A percentile compares a stretch with the other conserved stretches of the same genome.
Conservation (phyloP, 768 basidiomycete genomes). For the Tricholoma sp. region DNA sequence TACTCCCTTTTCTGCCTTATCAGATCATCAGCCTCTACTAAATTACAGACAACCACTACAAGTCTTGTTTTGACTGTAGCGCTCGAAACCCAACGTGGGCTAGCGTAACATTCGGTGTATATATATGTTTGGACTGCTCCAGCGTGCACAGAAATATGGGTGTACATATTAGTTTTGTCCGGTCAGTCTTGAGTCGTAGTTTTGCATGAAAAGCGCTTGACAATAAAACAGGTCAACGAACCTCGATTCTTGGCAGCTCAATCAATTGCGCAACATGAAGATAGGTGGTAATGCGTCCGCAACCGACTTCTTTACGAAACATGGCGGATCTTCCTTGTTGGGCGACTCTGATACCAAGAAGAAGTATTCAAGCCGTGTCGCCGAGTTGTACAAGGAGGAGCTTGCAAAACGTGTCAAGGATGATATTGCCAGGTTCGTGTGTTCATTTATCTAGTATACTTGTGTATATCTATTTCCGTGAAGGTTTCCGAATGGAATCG, state of each 20-base stretch:
- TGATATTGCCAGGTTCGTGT: conserved; percentile 59
- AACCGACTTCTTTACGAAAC: conserved; percentile 83
- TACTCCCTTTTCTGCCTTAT: conserved; percentile 16
- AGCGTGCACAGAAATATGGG: conserved; percentile 94
- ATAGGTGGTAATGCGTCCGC: conserved; percentile 88
- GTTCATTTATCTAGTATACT: background rate
- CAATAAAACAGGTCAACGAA: conserved; percentile 76
- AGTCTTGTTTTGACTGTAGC: conserved; percentile 87
- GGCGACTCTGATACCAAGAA: conserved; percentile 76
- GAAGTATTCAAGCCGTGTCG: conserved; percentile 81
- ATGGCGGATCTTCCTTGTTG: conserved; percentile 71
- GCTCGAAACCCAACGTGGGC: conserved; percentile 98
- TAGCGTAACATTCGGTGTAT: conserved; percentile 92
- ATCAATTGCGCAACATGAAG: conserved; percentile 94
- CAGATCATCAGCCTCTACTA: background rate
- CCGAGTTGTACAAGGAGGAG: conserved; percentile 90
- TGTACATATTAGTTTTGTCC: conserved; percentile 95
- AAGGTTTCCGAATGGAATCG: conserved; percentile 74
- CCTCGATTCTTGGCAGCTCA: conserved; percentile 89
- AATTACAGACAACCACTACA: background rate
- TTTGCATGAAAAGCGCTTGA: conserved; percentile 3
- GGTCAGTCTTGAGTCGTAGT: conserved; percentile 44
- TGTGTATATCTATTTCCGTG: conserved; percentile 1
- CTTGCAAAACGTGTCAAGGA: conserved; percentile 74
- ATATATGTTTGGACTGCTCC: conserved; percentile 97